phyloP scores from a whole-genome alignment of 78 protist species.

The Dictyostelium citrinum region DNA sequence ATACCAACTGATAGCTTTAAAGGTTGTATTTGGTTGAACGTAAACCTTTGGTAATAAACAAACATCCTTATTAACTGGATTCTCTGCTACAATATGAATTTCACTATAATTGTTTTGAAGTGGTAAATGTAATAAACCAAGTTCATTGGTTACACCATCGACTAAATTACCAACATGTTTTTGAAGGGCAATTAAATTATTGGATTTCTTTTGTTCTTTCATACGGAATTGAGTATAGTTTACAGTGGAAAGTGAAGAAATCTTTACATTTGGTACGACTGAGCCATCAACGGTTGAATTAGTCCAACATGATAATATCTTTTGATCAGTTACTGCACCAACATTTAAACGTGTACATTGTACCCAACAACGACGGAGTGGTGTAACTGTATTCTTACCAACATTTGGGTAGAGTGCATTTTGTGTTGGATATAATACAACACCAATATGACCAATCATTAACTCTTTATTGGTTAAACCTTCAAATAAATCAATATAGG shows the following conservation, averaged over 20 bases:
- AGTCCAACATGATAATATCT: conserved; percentile 20
- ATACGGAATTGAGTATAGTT: conserved; percentile 31
- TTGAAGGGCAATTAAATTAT: conserved; percentile 6
- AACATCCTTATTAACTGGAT: background rate
- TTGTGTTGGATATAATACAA: conserved; percentile 34
- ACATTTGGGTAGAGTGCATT: conserved; percentile 30
- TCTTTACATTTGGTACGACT: conserved; percentile 18
- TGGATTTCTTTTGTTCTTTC: conserved; percentile 35
- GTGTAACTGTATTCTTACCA: conserved; percentile 3
- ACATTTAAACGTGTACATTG: conserved; percentile 33
- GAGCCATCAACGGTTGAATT: background rate
- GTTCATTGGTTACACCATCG: conserved; percentile 47
- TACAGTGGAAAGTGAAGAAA: conserved; percentile 14
- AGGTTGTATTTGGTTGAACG: background rate
- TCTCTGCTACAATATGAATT: conserved; percentile 57
- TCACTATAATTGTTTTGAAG: conserved; percentile 9
- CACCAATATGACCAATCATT: conserved; percentile 55
- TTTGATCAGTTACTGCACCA: conserved; percentile 52
- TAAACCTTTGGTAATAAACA: conserved; percentile 17
- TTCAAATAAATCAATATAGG: conserved; percentile 18
- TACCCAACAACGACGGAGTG: conserved; percentile 31
- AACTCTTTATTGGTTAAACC: conserved; percentile 19
- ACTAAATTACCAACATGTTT: conserved; percentile 41
- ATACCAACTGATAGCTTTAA: conserved; percentile 28
- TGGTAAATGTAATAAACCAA: conserved; percentile 36